A percentile compares a stretch with the other conserved stretches of the same genome.
Evolutionary conservation across 441 rosid genomes (phyloP).

Genomic region (Populus tomentosa): DNA sequence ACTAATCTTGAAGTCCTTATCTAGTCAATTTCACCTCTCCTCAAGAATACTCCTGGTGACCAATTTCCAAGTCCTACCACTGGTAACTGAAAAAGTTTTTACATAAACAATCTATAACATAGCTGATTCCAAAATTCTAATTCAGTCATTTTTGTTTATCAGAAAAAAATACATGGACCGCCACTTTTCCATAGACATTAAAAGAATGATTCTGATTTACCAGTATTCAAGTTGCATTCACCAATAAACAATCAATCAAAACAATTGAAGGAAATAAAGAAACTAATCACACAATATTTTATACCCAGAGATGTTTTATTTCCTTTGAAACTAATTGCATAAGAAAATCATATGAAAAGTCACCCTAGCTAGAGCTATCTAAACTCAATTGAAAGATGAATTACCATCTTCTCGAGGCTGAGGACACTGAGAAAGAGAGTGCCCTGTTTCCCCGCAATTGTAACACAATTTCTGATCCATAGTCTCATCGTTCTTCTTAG

Average conservation of each 20-base stretch:
- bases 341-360: neutral
- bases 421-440: conserved; percentile 75
- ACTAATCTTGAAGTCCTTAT: neutral
- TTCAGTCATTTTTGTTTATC: neutral
- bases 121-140: neutral
- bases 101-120: neutral
- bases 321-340: neutral
- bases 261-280: neutral
- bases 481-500: conserved; percentile 55
- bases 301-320: neutral
- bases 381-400: neutral
- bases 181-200: neutral
- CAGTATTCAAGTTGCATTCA: neutral
- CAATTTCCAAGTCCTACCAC: neutral
- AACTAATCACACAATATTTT: neutral
- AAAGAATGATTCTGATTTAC: neutral
- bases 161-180: neutral
- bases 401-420: conserved; percentile 75
- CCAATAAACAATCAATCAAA: neutral
- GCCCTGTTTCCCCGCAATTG: conserved; percentile 77
- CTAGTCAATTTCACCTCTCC: neutral
- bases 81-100: neutral
- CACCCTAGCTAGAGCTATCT: neutral
- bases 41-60: neutral
- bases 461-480: conserved; percentile 64